phyloP scores from a whole-genome alignment of 2,329 filamentous ascomycete genomes.

The Botrytis porri region DNA sequence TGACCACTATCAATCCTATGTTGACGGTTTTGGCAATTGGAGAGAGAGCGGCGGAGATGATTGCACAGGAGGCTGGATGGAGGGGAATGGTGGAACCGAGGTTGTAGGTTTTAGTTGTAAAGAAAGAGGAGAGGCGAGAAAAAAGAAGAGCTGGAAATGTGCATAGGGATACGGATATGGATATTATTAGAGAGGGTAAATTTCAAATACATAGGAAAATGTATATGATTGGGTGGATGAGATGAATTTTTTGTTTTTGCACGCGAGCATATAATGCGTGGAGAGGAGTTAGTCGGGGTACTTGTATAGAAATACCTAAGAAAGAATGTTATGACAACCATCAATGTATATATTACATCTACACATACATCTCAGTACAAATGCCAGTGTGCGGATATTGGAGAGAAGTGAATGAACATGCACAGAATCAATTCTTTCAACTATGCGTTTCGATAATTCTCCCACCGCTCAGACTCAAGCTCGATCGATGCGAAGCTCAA shows the following conservation, averaged over 20 bases:
- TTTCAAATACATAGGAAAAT: background rate
- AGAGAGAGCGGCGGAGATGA: constrained; percentile 80
- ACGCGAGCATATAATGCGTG: background rate
- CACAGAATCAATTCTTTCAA: background rate
- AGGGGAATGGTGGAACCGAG: constrained; percentile 38
- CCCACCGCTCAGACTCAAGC: background rate
- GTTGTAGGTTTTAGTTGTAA: constrained; percentile 26
- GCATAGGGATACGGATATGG: background rate
- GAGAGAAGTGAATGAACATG: background rate
- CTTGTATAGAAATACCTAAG: background rate
- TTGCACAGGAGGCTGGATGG: constrained; percentile 71
- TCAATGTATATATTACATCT: background rate
- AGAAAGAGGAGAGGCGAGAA: background rate
- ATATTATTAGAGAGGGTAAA: background rate
- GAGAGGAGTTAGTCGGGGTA: background rate
- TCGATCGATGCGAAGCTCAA: background rate
- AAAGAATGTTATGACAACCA: background rate
- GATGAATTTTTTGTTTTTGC: background rate
- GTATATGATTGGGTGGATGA: background rate
- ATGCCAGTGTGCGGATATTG: background rate
- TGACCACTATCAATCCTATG: constrained; percentile 87
- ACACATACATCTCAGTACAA: background rate
- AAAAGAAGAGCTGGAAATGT: background rate
- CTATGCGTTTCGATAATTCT: no score
- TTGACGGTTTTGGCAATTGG: constrained; percentile 81